Base-by-base conservation (phyloP, 2,329 filamentous ascomycete species). In the Graphilbum fragrans region DNA sequence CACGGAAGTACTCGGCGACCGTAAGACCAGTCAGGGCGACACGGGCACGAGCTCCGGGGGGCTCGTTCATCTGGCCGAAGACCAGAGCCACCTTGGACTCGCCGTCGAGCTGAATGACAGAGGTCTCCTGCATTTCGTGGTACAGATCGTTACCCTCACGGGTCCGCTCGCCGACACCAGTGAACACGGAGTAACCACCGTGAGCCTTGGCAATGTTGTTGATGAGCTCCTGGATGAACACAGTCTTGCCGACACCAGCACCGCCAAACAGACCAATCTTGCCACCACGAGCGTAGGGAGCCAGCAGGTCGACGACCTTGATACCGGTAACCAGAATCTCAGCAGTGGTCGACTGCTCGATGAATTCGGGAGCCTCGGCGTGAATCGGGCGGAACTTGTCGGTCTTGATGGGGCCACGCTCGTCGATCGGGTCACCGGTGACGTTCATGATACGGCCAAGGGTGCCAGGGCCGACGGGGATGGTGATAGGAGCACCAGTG, bases 151-250 rank as follows among this genome's bases (percentile, higher is more conserved):
- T 98, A 80, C 92, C 92, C 82, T 98, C 92, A 86, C 92, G 92
- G 65, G 92, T 98, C 77, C 92, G 90, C 83, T 98, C 92, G 67
- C 92, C 92, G 71, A 98, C 92, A 90, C 92, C 92, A 64, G 87
- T 94, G 83, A 98, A 98, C 66, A 98, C 92, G 55, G 92, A 98
- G 85, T 94, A 98, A 94, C 92, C 92, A 94, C 92, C 92, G 77
- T 98, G 92, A 58, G 92, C 92, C 81, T 96, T 96, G 72, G 92
- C 92, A 64, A 98, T 96, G 83, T 98, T 98, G 87, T 98, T 98
- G 76, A 98, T 98, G 65, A 98, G 74, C 75, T 98, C 92, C 80
- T 98, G 92, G 69, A 98, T 98, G 78, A 96, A 98, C 66, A 98
- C 92, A 66, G 92, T 98, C 84, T 98, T 98, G 70, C 92, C 92